Percentiles rank a stretch among this genome's conserved stretches.
Evolutionary conservation across 2,329 filamentous ascomycete species (phyloP).

Genomic region (Fusarium aywerte): DNA sequence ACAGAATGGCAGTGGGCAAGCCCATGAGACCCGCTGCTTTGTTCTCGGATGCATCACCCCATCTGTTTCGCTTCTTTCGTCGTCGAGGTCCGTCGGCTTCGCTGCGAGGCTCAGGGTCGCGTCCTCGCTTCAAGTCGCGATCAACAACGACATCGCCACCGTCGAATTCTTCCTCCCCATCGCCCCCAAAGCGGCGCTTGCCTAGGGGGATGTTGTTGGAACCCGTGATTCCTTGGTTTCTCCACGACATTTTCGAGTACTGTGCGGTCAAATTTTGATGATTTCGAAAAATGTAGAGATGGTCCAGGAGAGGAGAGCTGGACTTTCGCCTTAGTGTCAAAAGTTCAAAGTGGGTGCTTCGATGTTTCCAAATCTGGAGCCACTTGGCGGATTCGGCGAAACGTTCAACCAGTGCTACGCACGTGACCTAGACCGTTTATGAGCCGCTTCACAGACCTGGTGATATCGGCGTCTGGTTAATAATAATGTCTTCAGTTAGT

Average conservation of each 20-base stretch:
- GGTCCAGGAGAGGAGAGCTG: constrained; percentile 10
- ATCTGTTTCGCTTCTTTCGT: constrained; percentile 98
- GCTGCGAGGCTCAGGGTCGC: constrained; percentile 83
- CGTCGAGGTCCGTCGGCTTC: constrained; percentile 81
- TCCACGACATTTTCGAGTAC: constrained; percentile 68
- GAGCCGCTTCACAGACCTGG: background rate
- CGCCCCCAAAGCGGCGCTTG: constrained; percentile 79
- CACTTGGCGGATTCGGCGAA: constrained; percentile 28
- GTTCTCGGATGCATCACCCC: constrained; percentile 97
- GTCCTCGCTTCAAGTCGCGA: constrained; percentile 81
- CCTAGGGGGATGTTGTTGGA: constrained; percentile 98
- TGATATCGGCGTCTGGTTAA: background rate
- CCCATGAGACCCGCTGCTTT: constrained; percentile 99
- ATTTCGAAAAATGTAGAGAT: constrained; percentile 2
- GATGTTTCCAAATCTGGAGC: constrained; percentile 27
- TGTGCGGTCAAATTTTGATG: constrained; percentile 9
- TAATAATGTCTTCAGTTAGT: background rate
- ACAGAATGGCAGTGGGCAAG: constrained; percentile 92
- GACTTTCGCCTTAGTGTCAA: constrained; percentile 23
- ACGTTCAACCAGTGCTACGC: constrained; percentile 1
- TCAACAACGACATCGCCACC: constrained; percentile 53
- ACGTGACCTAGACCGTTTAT: constrained; percentile 20
- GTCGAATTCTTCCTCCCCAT: constrained; percentile 56
- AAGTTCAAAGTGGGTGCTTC: constrained; percentile 20
- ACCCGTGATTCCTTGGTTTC: constrained; percentile 87